Evolutionary conservation across 179 eudicot genomes (phyloP).

Genomic region (Beta lomatogona): DNA sequence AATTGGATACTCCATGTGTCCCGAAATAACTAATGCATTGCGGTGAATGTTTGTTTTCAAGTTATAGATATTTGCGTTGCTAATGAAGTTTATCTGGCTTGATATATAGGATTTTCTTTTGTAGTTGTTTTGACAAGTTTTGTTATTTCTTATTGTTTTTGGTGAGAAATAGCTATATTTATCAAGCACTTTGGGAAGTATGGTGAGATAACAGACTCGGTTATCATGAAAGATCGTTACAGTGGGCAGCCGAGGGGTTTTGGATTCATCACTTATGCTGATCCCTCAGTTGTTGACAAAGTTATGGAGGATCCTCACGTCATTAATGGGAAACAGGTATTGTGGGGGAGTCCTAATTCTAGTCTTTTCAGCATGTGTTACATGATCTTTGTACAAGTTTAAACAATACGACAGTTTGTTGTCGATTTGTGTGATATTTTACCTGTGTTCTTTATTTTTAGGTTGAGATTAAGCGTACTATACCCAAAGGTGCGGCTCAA

Average conservation of each 20-base stretch:
- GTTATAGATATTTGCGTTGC: background rate
- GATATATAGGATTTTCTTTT: too few species aligned
- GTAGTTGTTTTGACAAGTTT: constrained; percentile 13
- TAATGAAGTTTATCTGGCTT: too few species aligned
- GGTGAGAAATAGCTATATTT: constrained; percentile 53
- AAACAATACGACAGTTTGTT: background rate
- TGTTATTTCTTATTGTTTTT: background rate
- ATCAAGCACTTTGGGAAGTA: constrained; percentile 76
- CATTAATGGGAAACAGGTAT: constrained; percentile 75
- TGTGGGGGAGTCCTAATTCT: constrained; percentile 27
- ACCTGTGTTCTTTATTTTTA: constrained; percentile 21
- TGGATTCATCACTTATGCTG: constrained; percentile 84
- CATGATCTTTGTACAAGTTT: background rate
- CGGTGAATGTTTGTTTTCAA: too few species aligned
- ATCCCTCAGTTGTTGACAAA: constrained; percentile 74
- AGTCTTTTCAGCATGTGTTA: background rate
- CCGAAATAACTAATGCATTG: background rate
- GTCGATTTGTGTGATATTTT: background rate
- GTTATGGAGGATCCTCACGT: constrained; percentile 72
- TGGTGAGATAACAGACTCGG: constrained; percentile 81
- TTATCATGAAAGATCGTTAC: constrained; percentile 75
- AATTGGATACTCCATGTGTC: background rate
- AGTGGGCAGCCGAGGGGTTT: constrained; percentile 83
- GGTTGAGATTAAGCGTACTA: constrained; percentile 91
- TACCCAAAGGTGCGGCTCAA: constrained; percentile 80